These are phyloP conservation scores for Hypholoma fasciculare DNA, from an alignment of 768 basidiomycete species.

Conservation along the genomic window DNA sequence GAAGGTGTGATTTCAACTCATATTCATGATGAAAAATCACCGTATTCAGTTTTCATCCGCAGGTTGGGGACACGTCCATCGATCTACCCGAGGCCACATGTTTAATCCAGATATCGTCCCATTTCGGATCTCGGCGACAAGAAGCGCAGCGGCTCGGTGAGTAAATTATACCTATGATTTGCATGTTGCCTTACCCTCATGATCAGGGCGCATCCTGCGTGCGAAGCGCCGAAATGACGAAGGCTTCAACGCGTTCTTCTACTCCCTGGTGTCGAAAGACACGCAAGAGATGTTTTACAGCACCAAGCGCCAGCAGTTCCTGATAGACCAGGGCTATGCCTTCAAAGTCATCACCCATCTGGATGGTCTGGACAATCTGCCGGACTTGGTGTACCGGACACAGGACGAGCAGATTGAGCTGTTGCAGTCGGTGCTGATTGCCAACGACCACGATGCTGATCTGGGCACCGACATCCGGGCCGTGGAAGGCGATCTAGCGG, in stretches of 20 bases:
- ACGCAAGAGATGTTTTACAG: conserved; percentile 99
- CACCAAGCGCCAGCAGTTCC: conserved; percentile 97
- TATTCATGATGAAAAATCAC: neutral
- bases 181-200: conserved; percentile 5
- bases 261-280: conserved; percentile 97
- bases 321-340: conserved; percentile 98
- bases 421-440: conserved; percentile 87
- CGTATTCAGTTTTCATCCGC: neutral
- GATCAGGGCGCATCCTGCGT: conserved; percentile 86
- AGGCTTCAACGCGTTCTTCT: conserved; percentile 99
- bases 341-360: conserved; percentile 99
- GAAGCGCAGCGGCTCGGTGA: conserved; percentile 94
- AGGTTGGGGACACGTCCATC: conserved; percentile 99
- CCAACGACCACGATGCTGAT: conserved; percentile 89
- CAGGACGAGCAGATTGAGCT: conserved; percentile 95
- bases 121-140: conserved; percentile 97
- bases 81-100: conserved; percentile 99
- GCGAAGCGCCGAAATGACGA: conserved; percentile 98
- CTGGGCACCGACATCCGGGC: conserved; percentile 81
- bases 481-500: conserved; percentile 83
- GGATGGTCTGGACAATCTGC: conserved; percentile 84
- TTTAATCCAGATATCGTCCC: conserved; percentile 98
- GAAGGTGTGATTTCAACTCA: conserved; percentile 55
- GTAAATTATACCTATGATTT: conserved; percentile 13
- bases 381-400: conserved; percentile 89